Conservation (phyloP, 2,329 filamentous ascomycete genomes). For the Xylariomycetidae sp. region DNA sequence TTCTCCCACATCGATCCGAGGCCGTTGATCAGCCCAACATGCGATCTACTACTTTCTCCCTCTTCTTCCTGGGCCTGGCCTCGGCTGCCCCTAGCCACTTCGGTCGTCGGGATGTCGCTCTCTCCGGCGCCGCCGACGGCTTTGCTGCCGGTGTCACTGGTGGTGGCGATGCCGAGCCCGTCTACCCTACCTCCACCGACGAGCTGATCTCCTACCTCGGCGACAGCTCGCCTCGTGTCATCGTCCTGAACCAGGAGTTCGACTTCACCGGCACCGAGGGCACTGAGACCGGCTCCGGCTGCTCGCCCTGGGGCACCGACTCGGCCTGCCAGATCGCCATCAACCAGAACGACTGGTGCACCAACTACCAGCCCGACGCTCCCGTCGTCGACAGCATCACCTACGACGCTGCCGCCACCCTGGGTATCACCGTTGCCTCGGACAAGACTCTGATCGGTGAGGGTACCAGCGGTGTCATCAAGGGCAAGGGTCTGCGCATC, state of each 20-base stretch:
- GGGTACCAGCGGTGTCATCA: conserved; percentile 47
- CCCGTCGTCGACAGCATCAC: conserved; percentile 34
- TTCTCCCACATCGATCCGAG: not conserved
- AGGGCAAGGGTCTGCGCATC: conserved; percentile 21
- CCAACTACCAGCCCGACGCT: conserved; percentile 49
- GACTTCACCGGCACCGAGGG: conserved; percentile 51
- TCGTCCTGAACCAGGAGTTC: conserved; percentile 50
- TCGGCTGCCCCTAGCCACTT: conserved; percentile 2
- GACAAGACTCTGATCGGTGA: conserved; percentile 52
- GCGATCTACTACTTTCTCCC: not conserved
- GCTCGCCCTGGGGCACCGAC: conserved; percentile 50
- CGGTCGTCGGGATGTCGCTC: conserved; percentile 17
- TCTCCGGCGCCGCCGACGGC: conserved; percentile 32
- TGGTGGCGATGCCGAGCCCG: conserved; percentile 46
- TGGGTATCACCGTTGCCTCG: conserved; percentile 44
- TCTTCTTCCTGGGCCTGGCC: conserved; percentile 1
- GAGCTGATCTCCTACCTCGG: conserved; percentile 54
- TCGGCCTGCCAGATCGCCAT: conserved; percentile 52
- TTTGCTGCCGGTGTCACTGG: conserved; percentile 49
- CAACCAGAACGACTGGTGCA: conserved; percentile 53
- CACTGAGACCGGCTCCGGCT: conserved; percentile 43
- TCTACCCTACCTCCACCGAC: conserved; percentile 44
- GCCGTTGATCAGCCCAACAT: conserved; percentile 2
- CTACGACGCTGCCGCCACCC: conserved; percentile 44
- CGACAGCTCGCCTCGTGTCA: conserved; percentile 45